phyloP scores from a whole-genome alignment of 495 filamentous ascomycete genomes.

The Trichoderma parareesei region DNA sequence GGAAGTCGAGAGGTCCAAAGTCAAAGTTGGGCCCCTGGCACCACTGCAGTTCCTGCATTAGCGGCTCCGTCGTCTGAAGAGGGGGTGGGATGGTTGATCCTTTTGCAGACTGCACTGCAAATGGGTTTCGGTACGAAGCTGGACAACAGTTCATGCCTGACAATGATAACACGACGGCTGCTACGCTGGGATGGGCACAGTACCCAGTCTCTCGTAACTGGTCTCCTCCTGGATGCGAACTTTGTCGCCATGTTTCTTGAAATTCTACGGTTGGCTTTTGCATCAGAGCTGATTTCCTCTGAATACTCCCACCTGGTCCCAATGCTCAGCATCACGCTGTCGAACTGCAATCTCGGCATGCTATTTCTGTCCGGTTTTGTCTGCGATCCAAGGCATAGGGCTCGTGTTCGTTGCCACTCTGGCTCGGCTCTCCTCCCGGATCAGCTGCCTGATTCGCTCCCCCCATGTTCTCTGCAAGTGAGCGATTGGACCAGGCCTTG shows the following conservation, averaged over 20 bases:
- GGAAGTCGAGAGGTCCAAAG: background rate
- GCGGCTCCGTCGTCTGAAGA: conserved; percentile 4
- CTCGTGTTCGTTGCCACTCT: background rate
- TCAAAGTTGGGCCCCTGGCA: conserved; percentile 2
- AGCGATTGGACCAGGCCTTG: background rate
- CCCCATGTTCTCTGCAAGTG: background rate
- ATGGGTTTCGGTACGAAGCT: background rate
- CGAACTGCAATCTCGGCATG: background rate
- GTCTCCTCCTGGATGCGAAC: background rate
- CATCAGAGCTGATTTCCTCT: background rate
- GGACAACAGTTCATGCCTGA: background rate
- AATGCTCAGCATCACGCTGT: background rate
- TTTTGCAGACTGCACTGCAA: background rate
- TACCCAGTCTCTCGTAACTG: background rate
- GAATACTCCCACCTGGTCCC: background rate
- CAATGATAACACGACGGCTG: background rate
- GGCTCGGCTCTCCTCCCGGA: conserved; percentile 6
- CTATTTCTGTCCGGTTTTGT: conserved; percentile 2
- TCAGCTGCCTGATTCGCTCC: conserved; percentile 2
- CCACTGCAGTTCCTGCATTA: conserved; percentile 9
- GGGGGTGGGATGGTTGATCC: background rate
- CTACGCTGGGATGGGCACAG: background rate
- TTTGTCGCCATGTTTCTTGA: background rate
- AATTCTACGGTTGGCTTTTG: background rate
- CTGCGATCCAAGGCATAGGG: background rate